Base-by-base conservation (phyloP, 129 eudicot species). In the Flaveria bidentis region DNA sequence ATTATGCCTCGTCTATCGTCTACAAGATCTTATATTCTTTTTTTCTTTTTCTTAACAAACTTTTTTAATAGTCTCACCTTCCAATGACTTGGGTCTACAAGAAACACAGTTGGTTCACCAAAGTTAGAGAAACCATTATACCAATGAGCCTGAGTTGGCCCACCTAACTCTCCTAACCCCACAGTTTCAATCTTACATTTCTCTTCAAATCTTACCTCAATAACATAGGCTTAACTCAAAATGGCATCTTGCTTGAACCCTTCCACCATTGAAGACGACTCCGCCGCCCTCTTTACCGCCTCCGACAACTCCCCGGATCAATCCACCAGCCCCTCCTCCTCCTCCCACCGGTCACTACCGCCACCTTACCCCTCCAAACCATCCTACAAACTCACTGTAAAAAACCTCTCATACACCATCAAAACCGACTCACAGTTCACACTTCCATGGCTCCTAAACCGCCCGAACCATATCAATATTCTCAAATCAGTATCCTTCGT, bases 401-500 rank as follows among this genome's bases (percentile, higher is more conserved):
- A 45, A 33, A 88, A 88, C 68, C 91, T 93, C 42, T 93, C 98
- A 64, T 93, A 93, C 88, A 88, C 89, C 68, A 81, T 90, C 56
- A 58, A 78, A 78, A 76, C 73, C 76, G 56, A 18, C 28, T 0
- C 65, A 2, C 56, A 72, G 33, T 33, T 72, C 25, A 2, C 82
- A 76, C 73, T 79, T 42, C 73, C 83, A 75, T 62, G 75, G 64
- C 53, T 64, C 10, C 44, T 49, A 14, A 84, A 78, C 70, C 83
- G 77, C 39, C 80, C 74, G 5, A 84, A 87, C 57, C 87, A 85
- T 5, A 72, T 86, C 42, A 77, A 76, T 14, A 86, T 95, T 70
- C 92, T 95, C 64, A 88, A 91, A 74, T 87, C 96, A 0, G 90
- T 95, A 69, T 89, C 97, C 33, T 95, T 95, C 45, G 49, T 74